Base-by-base conservation (phyloP, 306 rosid species). In the Casuarina glauca region DNA sequence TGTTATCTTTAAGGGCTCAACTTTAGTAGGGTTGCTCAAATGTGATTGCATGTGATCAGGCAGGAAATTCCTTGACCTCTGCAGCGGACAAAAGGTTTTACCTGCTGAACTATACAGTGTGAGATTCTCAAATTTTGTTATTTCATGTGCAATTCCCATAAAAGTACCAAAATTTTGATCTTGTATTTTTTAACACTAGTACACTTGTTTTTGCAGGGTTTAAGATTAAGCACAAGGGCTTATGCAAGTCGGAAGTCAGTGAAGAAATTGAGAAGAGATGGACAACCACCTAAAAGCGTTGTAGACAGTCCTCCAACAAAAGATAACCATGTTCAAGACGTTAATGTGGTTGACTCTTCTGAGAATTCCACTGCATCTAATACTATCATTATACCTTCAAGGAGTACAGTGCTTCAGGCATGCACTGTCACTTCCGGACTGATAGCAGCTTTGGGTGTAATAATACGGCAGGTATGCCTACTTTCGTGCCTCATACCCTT, bases 401-500 rank as follows among this genome's bases (percentile, higher is more conserved):
- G 98, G 74, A 79, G 68, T 81, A 66, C 80, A 26, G 98, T 95
- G 74, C 90, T 95, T 80, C 95, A 86, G 84, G 97, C 97, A 70
- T 95, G 97, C 83, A 82, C 82, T 2, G 57, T 84, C 78, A 92
- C 98, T 85, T 92, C 93, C 9, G 89, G 83, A 76, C 81, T 93
- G 39, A 89, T 92, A 66, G 91, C 91, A n/a, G 90, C 90, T 55
- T 64, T 95, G 45, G 98, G 93, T 76, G 64, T 89, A 5, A 78
- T 81, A 63, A 85, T 92, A 78, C 88, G 93, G 39, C 97, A 92
- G 97, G 97, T 90, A 49, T 20, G 55, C 71, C 75, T 79, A 45
- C 58, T 67, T 60, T 87, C 46, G 42, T 44, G 66, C 82, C 52
- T 57, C 38, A 48, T 75, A 80, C 9, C n/a, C 43, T 69, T 58